Evolutionary conservation across 2,329 filamentous ascomycete genomes (phyloP).

Genomic region (Thielaviopsis cerberus): DNA sequence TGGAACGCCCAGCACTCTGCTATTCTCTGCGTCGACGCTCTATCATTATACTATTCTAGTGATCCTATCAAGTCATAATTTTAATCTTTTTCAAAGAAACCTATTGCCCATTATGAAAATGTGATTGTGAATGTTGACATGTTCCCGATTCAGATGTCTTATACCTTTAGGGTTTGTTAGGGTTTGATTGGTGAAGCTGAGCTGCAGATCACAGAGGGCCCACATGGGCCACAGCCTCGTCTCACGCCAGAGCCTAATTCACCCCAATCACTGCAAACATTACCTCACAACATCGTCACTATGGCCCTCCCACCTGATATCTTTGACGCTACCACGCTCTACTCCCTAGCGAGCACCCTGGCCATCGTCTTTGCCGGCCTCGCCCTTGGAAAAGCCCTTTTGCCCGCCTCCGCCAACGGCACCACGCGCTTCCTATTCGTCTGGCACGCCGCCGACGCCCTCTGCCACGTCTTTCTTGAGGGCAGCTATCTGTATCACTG

Average conservation of each 20-base stretch:
- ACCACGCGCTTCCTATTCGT: constrained; percentile 65
- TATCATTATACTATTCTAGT: neutral
- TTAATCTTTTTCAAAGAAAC: neutral
- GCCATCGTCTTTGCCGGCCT: constrained; percentile 23
- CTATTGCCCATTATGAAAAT: too few species aligned
- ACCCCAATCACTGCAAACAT: neutral
- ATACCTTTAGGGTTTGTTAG: neutral
- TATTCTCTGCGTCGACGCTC: neutral
- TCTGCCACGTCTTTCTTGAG: constrained; percentile 83
- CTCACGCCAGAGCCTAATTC: constrained; percentile 9
- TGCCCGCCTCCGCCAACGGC: constrained; percentile 30
- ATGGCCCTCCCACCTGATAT: constrained; percentile 30
- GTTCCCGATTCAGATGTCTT: neutral
- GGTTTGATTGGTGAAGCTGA: neutral
- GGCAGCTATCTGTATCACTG: constrained; percentile 85
- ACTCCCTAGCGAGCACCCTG: constrained; percentile 37
- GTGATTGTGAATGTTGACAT: neutral
- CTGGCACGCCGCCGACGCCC: constrained; percentile 85
- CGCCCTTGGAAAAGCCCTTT: constrained; percentile 18
- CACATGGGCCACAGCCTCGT: neutral
- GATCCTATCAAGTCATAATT: neutral
- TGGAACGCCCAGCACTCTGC: neutral
- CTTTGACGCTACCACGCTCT: constrained; percentile 40
- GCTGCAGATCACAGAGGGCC: neutral
- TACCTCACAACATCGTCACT: neutral